Evolutionary conservation across 2,329 filamentous ascomycete species (phyloP).

Genomic region (Fusarium verrucosum): DNA sequence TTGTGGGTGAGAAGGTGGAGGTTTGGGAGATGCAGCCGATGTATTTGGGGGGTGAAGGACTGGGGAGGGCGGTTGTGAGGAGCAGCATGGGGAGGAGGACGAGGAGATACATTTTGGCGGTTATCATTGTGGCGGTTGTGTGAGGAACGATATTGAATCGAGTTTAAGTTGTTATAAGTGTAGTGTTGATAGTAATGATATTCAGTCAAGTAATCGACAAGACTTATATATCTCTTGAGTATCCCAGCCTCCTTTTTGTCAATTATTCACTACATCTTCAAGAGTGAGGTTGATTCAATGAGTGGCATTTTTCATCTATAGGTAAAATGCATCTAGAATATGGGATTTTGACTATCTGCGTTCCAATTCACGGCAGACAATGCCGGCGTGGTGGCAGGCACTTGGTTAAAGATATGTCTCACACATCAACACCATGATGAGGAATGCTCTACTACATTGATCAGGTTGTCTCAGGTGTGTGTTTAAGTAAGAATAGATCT

Average conservation of each 20-base stretch:
- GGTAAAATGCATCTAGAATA: background rate
- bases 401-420: slow-evolving; percentile 8
- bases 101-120: slow-evolving; percentile 14
- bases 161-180: background rate
- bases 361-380: slow-evolving; percentile 26
- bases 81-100: slow-evolving; percentile 39
- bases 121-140: background rate
- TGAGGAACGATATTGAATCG: rapidly evolving
- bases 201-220: background rate
- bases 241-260: background rate
- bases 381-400: background rate
- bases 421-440: background rate
- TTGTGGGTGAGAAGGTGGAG: slow-evolving; percentile 26
- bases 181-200: background rate
- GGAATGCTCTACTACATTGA: background rate
- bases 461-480: no score
- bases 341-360: background rate
- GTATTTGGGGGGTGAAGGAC: slow-evolving; percentile 36
- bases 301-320: background rate
- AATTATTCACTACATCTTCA: background rate
- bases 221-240: slow-evolving; percentile 10
- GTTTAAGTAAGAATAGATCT: no score
- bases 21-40: slow-evolving; percentile 44
- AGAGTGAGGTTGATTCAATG: background rate
- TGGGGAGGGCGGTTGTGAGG: slow-evolving; percentile 22